A percentile compares a stretch with the other conserved stretches of the same genome.
These are phyloP conservation scores for Camellia granthamiana DNA, from an alignment of 148 eudicot genomes.

Conservation along the genomic window DNA sequence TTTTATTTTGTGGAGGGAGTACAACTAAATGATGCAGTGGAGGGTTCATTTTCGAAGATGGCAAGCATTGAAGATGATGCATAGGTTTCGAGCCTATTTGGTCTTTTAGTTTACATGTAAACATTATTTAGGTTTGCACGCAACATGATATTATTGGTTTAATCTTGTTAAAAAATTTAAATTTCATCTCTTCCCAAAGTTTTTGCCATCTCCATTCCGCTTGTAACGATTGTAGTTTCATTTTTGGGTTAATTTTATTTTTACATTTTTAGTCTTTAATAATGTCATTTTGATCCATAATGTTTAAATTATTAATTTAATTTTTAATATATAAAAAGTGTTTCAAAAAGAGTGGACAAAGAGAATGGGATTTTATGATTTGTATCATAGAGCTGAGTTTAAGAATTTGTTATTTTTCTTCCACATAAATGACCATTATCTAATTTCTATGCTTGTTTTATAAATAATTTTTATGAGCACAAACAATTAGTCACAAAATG, in stretches of 20 bases:
- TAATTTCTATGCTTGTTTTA: too few species aligned
- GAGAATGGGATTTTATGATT: too few species aligned
- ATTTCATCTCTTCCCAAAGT: neutral
- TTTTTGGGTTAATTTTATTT: neutral
- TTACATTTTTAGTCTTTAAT: neutral
- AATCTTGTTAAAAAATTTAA: constrained; percentile 11
- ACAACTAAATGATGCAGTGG: constrained; percentile 15
- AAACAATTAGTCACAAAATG: too few species aligned
- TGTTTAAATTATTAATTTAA: too few species aligned
- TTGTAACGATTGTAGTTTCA: neutral
- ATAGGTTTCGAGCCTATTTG: neutral
- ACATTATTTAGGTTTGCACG: neutral
- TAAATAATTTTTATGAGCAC: too few species aligned
- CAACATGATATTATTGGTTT: neutral
- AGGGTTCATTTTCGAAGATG: constrained; percentile 24
- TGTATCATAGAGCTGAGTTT: too few species aligned
- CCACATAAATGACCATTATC: too few species aligned
- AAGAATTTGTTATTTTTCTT: too few species aligned
- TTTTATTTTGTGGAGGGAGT: constrained; percentile 26
- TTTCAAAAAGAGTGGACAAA: too few species aligned
- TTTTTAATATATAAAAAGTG: too few species aligned
- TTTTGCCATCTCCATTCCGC: neutral
- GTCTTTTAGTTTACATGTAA: neutral
- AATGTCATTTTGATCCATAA: too few species aligned
- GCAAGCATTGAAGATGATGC: neutral